Base-by-base conservation (phyloP, 805 yeast species). In the Metschnikowia aberdeeniae region DNA sequence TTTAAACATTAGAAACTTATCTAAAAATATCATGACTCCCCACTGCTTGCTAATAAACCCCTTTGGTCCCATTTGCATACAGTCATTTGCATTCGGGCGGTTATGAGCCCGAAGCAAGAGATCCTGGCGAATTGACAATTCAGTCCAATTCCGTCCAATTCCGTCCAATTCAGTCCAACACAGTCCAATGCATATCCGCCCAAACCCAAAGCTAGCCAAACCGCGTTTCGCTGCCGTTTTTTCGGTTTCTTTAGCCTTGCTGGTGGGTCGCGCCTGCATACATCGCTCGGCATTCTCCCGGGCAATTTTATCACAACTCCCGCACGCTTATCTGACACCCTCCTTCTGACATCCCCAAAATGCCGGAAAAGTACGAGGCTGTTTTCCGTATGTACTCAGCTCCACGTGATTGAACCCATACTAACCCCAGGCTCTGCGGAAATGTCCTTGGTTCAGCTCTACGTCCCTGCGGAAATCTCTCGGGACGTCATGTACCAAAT, bases 391-490 rank as follows among this genome's bases (percentile, higher is more conserved):
- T 46, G 73, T 67, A 48, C 22, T 12, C 36, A n/a, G 5, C 14
- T 13, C 19, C 34, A 14, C n/a, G 9, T 10, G 20, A 5, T n/a
- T 12, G n/a, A 17, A 17, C 30, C 33, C 20, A 14, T 53, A 57
- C 60, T 53, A 56, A 55, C 59, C 10, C 35, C 45, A 65, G 72
- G 97, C 75, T 90, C 98, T 46, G 98, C 98, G 84, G 95, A 87
- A 60, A 95, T 93, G 98, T 81, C 95, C 40, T 78, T 90, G 57
- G 86, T 92, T 43, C 97, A 93, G 71, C 74, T 93, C 55, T 92
- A 88, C 64, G 81, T 93, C 48, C 92, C 98, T 7, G 82, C 87
- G 24, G 99, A 93, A 67, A 83, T 86, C 36, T 80, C 96, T 6
- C 75, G 97, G 51, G 95, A 89, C 48, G 80, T 89, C 32, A 84